Evolutionary conservation across 148 eudicot genomes (phyloP).

Genomic region (Vaccinium darrowii): DNA sequence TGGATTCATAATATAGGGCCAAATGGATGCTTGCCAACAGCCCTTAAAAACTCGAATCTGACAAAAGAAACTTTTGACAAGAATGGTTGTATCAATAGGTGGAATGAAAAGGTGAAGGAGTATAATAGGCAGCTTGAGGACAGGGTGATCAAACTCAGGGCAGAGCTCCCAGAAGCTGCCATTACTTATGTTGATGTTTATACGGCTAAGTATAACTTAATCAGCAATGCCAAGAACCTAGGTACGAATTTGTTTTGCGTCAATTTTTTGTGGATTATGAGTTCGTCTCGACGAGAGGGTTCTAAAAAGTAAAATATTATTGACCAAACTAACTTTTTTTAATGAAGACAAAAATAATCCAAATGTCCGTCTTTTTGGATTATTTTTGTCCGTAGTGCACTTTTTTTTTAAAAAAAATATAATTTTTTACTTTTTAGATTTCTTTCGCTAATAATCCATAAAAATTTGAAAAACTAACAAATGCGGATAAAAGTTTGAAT

Average conservation of each 20-base stretch:
- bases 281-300: too few relatives aligned
- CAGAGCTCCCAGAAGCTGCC: constrained; percentile 21
- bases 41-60: neutral
- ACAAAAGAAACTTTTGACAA: constrained; percentile 17
- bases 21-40: constrained; percentile 32
- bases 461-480: too few relatives aligned
- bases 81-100: constrained; percentile 27
- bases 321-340: too few relatives aligned
- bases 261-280: too few relatives aligned
- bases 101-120: constrained; percentile 25
- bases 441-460: too few relatives aligned
- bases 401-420: too few relatives aligned
- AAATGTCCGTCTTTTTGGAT: too few relatives aligned
- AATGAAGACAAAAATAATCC: too few relatives aligned
- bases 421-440: too few relatives aligned
- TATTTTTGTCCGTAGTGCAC: too few relatives aligned
- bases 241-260: constrained; percentile 3
- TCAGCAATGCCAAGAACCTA: constrained; percentile 23
- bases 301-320: too few relatives aligned
- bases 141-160: constrained; percentile 22
- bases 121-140: constrained; percentile 29
- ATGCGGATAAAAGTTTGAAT: too few relatives aligned
- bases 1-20: constrained; percentile 42
- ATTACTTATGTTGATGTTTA: constrained; percentile 31
- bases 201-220: constrained; percentile 24